Percentiles rank a stretch among this genome's conserved stretches.
These are phyloP conservation scores for Fusarium denticulatum DNA, from an alignment of 2,329 filamentous ascomycete species.

Conservation along the genomic window DNA sequence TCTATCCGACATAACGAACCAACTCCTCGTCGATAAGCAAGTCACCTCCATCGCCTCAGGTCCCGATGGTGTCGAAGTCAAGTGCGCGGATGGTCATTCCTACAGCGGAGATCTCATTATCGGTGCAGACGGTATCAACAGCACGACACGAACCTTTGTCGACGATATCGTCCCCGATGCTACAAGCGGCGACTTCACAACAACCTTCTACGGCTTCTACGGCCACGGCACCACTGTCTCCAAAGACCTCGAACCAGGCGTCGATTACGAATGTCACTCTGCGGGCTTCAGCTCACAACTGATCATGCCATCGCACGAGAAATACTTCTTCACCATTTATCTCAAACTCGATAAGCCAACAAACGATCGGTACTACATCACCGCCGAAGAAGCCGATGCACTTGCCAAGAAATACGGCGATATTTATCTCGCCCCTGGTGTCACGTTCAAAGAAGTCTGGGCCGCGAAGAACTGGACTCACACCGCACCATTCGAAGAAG, in stretches of 20 bases:
- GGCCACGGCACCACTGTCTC: constrained; percentile 5
- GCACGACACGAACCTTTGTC: constrained; percentile 8
- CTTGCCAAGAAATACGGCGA: constrained; percentile 5
- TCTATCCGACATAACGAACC: constrained; percentile 2
- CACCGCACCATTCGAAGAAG: constrained; percentile 20
- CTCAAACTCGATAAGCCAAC: constrained; percentile 12
- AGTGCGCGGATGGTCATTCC: constrained; percentile 18
- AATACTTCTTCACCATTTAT: constrained; percentile 22
- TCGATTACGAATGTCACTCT: constrained; percentile 19
- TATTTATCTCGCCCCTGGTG: background rate
- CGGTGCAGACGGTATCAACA: constrained; percentile 34
- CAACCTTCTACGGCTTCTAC: constrained; percentile 25
- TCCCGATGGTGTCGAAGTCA: constrained; percentile 3
- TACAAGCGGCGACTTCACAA: background rate
- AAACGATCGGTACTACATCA: background rate
- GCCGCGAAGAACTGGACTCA: constrained; percentile 13
- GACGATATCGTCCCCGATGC: background rate
- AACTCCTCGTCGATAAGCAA: constrained; percentile 19
- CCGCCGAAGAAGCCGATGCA: background rate
- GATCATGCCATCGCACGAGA: constrained; percentile 17
- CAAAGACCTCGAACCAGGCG: background rate
- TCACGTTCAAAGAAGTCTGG: constrained; percentile 18
- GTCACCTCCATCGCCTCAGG: constrained; percentile 1
- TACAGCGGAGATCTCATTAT: constrained; percentile 26
- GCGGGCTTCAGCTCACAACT: constrained; percentile 15